Evolutionary conservation across 164 flowering plant species (phyloP).

Genomic region (Warburgia ugandensis): DNA sequence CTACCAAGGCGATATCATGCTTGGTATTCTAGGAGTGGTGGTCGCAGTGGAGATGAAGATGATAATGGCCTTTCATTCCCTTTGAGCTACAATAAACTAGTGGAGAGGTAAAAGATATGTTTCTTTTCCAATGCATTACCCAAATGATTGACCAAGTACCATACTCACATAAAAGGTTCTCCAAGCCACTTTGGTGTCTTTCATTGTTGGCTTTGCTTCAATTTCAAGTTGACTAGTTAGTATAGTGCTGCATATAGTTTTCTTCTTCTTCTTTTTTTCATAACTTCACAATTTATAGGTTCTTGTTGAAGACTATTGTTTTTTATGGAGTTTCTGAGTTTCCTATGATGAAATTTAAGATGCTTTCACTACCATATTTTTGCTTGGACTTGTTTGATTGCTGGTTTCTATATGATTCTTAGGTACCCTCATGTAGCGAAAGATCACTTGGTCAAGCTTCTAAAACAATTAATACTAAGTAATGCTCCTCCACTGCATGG

Average conservation of each 20-base stretch:
- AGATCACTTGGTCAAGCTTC: slow-evolving; percentile 83
- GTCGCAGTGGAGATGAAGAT: slow-evolving; percentile 46
- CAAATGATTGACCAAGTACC: not conserved
- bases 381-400: not conserved
- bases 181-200: not conserved
- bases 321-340: not conserved
- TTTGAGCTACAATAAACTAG: slow-evolving; percentile 57
- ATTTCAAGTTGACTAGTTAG: too few species aligned
- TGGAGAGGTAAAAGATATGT: slow-evolving; percentile 49
- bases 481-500: slow-evolving; percentile 39
- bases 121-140: not conserved
- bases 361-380: not conserved
- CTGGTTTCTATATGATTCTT: slow-evolving; percentile 7
- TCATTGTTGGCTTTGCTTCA: not conserved
- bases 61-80: slow-evolving; percentile 82
- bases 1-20: slow-evolving; percentile 98
- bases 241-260: too few species aligned
- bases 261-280: too few species aligned
- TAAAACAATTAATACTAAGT: slow-evolving; percentile 67
- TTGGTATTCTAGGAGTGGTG: slow-evolving; percentile 83
- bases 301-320: not conserved
- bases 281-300: too few species aligned
- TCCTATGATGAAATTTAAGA: too few species aligned
- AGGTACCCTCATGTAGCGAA: slow-evolving; percentile 86
- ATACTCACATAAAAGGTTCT: not conserved